Evolutionary conservation across 352 stramenopile species (phyloP), one percentile per base, ranked within the genome.

Genomic region (Pythium aquatile): DNA sequence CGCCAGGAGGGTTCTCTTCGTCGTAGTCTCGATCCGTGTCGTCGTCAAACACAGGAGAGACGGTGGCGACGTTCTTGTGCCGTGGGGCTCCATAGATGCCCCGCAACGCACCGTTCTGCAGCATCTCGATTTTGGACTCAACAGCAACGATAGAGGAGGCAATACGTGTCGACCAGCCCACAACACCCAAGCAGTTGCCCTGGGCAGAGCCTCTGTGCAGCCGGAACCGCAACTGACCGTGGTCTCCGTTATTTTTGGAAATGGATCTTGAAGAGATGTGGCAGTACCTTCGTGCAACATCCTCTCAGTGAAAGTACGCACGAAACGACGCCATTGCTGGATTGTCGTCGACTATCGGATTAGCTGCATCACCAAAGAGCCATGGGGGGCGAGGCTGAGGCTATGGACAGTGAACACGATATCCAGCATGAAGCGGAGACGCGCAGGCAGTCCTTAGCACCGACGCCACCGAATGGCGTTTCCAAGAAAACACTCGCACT

Each of bases 11-110:
- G 39, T 72, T 57, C 54, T 68, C 72, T 11, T 73, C 56, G 39
- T 83, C 63, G 29, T 56, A 69, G 9, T 67, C 63, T 33, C 17
- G 37, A 10, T 55, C 53, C 24, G 79, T 66, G 58, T 67, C 65
- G 29, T 77, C 59, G 28, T 78, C 75, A 11, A 87, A 65, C 8
- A 83, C 75, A 10, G 81, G 81, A 9, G 76, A 81, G 7, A 90
- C 74, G 17, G 76, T 74, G 0, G 79, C 78, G n/a, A 71, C 70
- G 42, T 75, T 74, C 71, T 81, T 90, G 35, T 74, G 61, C 63
- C 86, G 80, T 47, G 70, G 44, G 49, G 60, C 44, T 39, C 63
- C 48, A 64, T 88, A 85, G 3, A 86, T 63, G 48, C 75, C 71
- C 24, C 75, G 75, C 3, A 88, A 66, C 17, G 66, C 61, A 24